Base-by-base conservation (phyloP, 2,329 filamentous ascomycete genomes). In the Ceratocystis harringtonii region DNA sequence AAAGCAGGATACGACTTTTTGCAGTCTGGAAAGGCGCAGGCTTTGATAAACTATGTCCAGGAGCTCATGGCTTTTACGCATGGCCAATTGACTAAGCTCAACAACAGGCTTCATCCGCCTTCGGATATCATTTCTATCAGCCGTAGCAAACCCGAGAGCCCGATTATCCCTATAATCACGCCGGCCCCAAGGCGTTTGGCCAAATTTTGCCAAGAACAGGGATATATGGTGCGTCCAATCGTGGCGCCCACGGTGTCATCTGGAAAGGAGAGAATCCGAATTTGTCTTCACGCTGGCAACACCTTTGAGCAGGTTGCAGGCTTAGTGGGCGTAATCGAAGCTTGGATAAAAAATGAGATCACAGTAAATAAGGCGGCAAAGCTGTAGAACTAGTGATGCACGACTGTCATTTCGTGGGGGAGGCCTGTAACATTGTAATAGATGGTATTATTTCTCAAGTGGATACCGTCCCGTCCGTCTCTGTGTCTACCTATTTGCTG, bases 251-350 rank as follows among this genome's bases (percentile, higher is more conserved):
- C 86, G 0, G 85, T 90, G 1, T 84, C 85, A 0, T 73, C 71
- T 1, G 85, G 86, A 0, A 81, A 76, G 4, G 84, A 88, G 71
- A 76, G 87, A 10, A 81, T 89, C 0, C 76, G 87, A 7, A 76
- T 90, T 0, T 89, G 86, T 72, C 72, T 90, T 1, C 87, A 90
- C 73, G 83, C 85, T 0, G 83, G 80, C 0, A 90, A 89, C 68
- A 85, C 81, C 0, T 67, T 75, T 5, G 74, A 76, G 3, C 78
- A 89, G 66, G 76, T 88, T 0, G 77, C 84, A 4, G 77, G 75
- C 0, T 71, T 89, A 25, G 76, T 81, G 0, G 71, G 68, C 6
- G 76, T 74, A 0, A 78, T 86, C 7, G 74, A 75, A 60, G 68
- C 71, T 1, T 86, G 84, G 84, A 72, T 72, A 30, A 25, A 17